Percentiles rank a stretch among this genome's conserved stretches.
These are phyloP conservation scores for Zygotorulaspora chibaensis DNA, from an alignment of 805 yeast species.

Conservation along the genomic window DNA sequence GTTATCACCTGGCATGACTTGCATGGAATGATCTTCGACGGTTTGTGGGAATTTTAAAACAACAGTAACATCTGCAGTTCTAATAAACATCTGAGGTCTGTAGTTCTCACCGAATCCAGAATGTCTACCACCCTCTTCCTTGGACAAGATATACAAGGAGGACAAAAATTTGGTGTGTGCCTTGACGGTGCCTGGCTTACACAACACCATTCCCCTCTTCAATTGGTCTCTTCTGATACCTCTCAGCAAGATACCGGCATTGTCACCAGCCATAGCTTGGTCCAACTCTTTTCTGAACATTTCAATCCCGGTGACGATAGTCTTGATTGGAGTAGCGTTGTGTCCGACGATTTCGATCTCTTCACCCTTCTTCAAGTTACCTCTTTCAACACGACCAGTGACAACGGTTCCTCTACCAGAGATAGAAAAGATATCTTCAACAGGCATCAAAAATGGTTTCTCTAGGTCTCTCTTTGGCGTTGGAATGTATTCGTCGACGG, in stretches of 20 bases:
- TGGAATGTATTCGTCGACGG: constrained; percentile 92
- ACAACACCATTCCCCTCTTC: constrained; percentile 94
- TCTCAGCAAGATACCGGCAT: constrained; percentile 95
- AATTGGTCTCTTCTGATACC: constrained; percentile 98
- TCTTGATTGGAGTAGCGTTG: constrained; percentile 80
- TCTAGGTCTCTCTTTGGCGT: constrained; percentile 95
- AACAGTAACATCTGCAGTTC: constrained; percentile 95
- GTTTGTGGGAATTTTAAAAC: constrained; percentile 82
- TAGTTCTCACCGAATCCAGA: constrained; percentile 95
- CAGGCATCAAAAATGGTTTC: constrained; percentile 93
- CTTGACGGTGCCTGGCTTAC: constrained; percentile 87
- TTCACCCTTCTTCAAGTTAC: constrained; percentile 95
- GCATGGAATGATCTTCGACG: constrained; percentile 78
- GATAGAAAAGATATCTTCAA: constrained; percentile 95
- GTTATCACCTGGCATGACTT: constrained; percentile 98
- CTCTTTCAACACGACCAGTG: constrained; percentile 99
- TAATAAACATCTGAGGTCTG: constrained; percentile 95
- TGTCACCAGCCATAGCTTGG: constrained; percentile 98
- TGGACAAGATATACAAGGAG: constrained; percentile 84
- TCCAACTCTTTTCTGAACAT: constrained; percentile 99
- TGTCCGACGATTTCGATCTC: constrained; percentile 96
- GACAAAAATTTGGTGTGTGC: constrained; percentile 93
- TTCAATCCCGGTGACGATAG: constrained; percentile 97
- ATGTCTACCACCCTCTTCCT: constrained; percentile 99
- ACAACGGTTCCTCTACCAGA: constrained; percentile 99